Evolutionary conservation across 371 early-diverging fungal species (phyloP), one percentile per base, ranked within the genome.

Genomic region (Smittium culicis): DNA sequence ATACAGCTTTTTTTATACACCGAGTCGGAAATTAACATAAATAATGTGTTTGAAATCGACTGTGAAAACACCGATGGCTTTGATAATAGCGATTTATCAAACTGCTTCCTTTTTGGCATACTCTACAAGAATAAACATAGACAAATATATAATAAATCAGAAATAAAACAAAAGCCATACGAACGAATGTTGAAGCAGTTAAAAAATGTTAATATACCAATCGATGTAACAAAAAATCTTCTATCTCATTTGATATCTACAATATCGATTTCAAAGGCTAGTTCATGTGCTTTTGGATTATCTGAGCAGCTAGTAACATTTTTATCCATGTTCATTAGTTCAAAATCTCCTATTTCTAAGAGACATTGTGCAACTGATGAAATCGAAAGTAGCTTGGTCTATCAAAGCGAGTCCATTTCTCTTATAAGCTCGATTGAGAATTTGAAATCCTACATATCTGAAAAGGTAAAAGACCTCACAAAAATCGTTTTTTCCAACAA

Each of bases 81-180:
- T 83, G 79, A 73, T 94, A 96, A 68, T 93, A 80, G 14, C 82
- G 72, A 61, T 68, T 63, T 25, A 54, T 5, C 16, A 16, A 27
- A 34, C 20, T 16, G 20, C 29, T 31, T 54, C 35, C 34, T n/a
- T 31, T 54, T 5, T n/a, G 28, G 55, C 3, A 24, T 54, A n/a
- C 25, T 62, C 45, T 32, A 54, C 5, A 54, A 58, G 45, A 45
- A 59, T 35, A 61, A 31, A 64, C 34, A 28, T 34, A 31, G n/a
- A 24, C 34, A 27, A 57, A 28, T 27, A 16, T 17, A 68, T n/a
- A 32, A 61, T 58, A 28, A 55, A 35, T 5, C 45, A 11, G 54
- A 55, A 45, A 45, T 14, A 34, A 24, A 63, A 25, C 35, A n/a
- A 45, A 57, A 63, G 35, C 27, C 27, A 30, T 27, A 60, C 59